These are phyloP conservation scores for Nigrograna mackinnonii DNA, from an alignment of 2,329 filamentous ascomycete genomes.

Conservation along the genomic window DNA sequence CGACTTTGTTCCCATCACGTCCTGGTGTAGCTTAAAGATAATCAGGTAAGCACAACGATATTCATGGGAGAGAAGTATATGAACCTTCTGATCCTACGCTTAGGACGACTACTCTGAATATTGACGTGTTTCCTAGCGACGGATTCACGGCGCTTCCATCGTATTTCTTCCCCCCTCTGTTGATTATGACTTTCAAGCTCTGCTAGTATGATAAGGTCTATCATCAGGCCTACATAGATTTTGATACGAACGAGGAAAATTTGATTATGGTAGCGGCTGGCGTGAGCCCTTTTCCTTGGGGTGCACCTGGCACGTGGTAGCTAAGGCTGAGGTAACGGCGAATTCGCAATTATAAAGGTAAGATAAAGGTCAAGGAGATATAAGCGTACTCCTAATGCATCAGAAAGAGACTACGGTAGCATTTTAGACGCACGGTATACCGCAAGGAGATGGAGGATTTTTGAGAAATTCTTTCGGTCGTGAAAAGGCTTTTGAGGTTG, in stretches of 20 bases:
- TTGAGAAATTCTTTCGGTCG: constrained; percentile 3
- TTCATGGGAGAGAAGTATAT: constrained; percentile 46
- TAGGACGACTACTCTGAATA: constrained; percentile 30
- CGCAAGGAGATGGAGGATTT: constrained; percentile 4
- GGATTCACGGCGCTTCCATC: constrained; percentile 28
- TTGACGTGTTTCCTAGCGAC: constrained; percentile 31
- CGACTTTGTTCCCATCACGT: not conserved
- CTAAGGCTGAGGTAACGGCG: constrained; percentile 37
- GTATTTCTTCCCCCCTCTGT: constrained; percentile 43
- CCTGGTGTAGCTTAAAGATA: constrained; percentile 46
- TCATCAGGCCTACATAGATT: constrained; percentile 43
- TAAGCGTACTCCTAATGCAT: not conserved
- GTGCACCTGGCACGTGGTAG: constrained; percentile 40
- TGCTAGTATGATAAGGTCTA: constrained; percentile 45
- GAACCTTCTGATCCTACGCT: constrained; percentile 39
- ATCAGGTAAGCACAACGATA: constrained; percentile 47
- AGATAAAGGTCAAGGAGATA: not conserved
- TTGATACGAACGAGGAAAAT: constrained; percentile 39
- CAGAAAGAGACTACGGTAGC: constrained; percentile 2
- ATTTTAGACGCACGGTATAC: constrained; percentile 11
- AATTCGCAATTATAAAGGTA: constrained; percentile 33
- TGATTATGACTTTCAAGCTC: constrained; percentile 41
- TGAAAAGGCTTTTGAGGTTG: too few species aligned
- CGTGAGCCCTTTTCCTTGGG: constrained; percentile 42
- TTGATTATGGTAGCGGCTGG: constrained; percentile 42